Conservation (phyloP, 176 grass and related monocot species). For the Puya raimondii region DNA sequence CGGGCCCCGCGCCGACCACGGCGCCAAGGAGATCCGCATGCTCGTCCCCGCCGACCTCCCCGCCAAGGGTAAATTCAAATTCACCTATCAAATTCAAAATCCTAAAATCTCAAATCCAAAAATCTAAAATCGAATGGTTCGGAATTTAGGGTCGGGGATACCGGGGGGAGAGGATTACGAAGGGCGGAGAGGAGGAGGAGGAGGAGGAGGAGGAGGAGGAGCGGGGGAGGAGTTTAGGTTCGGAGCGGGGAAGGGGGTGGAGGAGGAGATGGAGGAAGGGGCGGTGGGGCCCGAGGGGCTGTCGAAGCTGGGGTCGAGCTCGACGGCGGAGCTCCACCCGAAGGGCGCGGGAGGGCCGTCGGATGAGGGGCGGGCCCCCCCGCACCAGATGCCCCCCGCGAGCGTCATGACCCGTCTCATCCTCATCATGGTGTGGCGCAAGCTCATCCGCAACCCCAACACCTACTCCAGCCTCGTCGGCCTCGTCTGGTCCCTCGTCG, state of each 20-base stretch:
- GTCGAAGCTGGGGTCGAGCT: conserved; percentile 44
- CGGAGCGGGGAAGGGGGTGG: conserved; percentile 19
- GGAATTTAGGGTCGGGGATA: conserved; percentile 2
- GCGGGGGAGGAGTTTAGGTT: conserved; percentile 33
- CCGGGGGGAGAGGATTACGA: conserved; percentile 22
- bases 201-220: conserved; percentile 20
- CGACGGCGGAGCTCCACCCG: conserved; percentile 35
- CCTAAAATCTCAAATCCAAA: not conserved
- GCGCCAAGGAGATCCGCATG: conserved; percentile 91
- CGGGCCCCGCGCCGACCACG: conserved; percentile 18
- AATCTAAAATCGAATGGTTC: not conserved
- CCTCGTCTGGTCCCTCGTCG: conserved; percentile 71
- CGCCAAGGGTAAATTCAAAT: conserved; percentile 22
- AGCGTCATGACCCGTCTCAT: conserved; percentile 81
- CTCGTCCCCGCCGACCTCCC: conserved; percentile 60
- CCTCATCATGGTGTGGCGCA: conserved; percentile 97
- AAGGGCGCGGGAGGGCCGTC: conserved; percentile 12
- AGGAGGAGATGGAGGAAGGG: conserved; percentile 18
- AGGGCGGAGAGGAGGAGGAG: not conserved
- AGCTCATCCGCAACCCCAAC: conserved; percentile 93
- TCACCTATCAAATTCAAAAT: not conserved
- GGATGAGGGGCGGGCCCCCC: conserved; percentile 5
- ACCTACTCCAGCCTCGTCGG: conserved; percentile 90
- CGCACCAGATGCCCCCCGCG: conserved; percentile 63
- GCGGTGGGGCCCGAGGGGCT: conserved; percentile 21